Evolutionary conservation across 441 rosid genomes (phyloP), one percentile per base, ranked within the genome.

Genomic region (Melianthus villosus): DNA sequence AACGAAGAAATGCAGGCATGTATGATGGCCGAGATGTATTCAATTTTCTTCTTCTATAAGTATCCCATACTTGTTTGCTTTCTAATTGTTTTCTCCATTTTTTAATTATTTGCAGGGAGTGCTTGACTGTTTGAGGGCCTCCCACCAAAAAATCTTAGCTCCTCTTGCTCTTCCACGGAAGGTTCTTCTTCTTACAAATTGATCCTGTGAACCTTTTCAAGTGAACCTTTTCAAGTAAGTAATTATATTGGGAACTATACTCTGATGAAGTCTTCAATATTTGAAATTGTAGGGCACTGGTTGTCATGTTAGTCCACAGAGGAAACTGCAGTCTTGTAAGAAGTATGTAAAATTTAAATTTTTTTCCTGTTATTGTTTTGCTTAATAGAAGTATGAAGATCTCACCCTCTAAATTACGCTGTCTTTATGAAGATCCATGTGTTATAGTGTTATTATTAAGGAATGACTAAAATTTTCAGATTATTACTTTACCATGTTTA

Each of bases 1-100:
- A 54, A 51, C 51, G 64, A 64, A 39, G 81, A 72, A 41, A 55
- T 61, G 45, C 72, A 78, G 91, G 95, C 62, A 66, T 14, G 58
- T 49, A n/a, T n/a, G n/a, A n/a, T n/a, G n/a, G n/a, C 30, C 25
- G 9, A 12, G 10, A 7, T 18, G 16, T 17, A 18, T 16, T 17
- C 10, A 17, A 9, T 35, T 18, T n/a, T 18, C 19, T 35, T 18
- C 17, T 12, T 35, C 12, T 16, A 25, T 16, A 15, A 42, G 8
- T 38, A 18, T 25, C 2, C 5, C 19, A 18, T 15, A 37, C 25
- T 25, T 7, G 22, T 18, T 5, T 31, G 28, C 22, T 42, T 22
- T 9, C 27, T 23, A 22, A 22, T 30, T 38, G 22, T 44, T 34
- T 28, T 22, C 3, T 36, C 13, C 12, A 17, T 38, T 9, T 16